Percentiles rank a stretch among this genome's conserved stretches.
Evolutionary conservation across 805 yeast genomes (phyloP).

Genomic region (Saccharomyces paradoxus): DNA sequence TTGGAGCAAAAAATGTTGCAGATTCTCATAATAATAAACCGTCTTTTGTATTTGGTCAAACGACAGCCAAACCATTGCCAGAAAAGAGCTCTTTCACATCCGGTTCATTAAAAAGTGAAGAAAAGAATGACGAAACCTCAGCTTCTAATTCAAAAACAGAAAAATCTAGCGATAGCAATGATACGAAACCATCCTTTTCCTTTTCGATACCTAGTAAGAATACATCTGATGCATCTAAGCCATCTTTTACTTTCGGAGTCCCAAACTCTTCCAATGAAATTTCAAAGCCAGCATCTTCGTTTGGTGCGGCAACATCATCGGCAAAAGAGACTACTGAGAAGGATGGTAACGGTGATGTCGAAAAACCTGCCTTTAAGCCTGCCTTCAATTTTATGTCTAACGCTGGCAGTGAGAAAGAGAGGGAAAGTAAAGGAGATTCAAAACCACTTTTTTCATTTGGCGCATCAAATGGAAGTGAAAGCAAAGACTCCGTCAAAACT

Average conservation of each 20-base stretch:
- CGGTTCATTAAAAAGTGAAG: neutral
- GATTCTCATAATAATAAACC: slow-evolving; percentile 7
- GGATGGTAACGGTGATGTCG: neutral
- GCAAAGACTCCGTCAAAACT: slow-evolving; percentile 10
- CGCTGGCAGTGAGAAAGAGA: slow-evolving; percentile 1
- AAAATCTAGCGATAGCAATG: neutral
- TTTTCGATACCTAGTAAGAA: slow-evolving; percentile 10
- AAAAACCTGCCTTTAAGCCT: slow-evolving; percentile 9
- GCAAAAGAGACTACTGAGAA: neutral
- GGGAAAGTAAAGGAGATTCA: slow-evolving; percentile 2
- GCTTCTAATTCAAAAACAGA: neutral
- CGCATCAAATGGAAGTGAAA: slow-evolving; percentile 2
- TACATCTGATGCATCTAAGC: slow-evolving; percentile 2
- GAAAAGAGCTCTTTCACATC: neutral
- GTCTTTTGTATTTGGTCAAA: slow-evolving; percentile 18
- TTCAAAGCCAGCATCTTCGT: slow-evolving; percentile 20
- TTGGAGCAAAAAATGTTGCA: slow-evolving; percentile 11
- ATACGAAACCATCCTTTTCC: slow-evolving; percentile 14
- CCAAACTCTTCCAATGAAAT: neutral
- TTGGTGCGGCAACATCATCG: slow-evolving; percentile 11
- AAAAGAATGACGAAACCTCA: neutral
- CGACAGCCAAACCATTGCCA: neutral
- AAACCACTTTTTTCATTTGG: slow-evolving; percentile 3
- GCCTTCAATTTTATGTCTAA: slow-evolving; percentile 19
- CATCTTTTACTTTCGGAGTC: slow-evolving; percentile 9